Percentiles rank a stretch among this genome's conserved stretches.
phyloP scores from a whole-genome alignment of 768 basidiomycete genomes.

The Butyriboletus loyo region DNA sequence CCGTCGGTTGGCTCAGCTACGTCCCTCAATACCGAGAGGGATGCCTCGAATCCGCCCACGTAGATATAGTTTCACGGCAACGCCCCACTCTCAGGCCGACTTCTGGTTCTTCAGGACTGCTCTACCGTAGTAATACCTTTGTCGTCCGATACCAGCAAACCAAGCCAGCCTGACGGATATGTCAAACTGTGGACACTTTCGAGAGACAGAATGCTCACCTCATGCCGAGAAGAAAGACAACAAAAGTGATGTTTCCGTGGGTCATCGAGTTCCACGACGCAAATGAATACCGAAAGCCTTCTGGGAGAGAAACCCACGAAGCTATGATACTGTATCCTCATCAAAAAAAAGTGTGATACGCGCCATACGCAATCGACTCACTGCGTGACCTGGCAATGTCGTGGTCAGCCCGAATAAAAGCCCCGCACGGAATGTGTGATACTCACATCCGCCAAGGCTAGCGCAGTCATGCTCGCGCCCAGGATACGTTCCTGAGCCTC shows the following conservation, averaged over 20 bases:
- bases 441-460: slow-evolving; percentile 71
- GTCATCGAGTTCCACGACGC: slow-evolving; percentile 66
- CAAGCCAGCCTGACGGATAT: slow-evolving; percentile 44
- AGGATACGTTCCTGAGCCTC: slow-evolving; percentile 66
- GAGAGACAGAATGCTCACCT: slow-evolving; percentile 39
- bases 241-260: slow-evolving; percentile 73
- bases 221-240: slow-evolving; percentile 50
- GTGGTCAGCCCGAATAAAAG: neutral
- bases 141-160: slow-evolving; percentile 52
- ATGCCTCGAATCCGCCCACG: neutral
- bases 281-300: slow-evolving; percentile 47
- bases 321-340: slow-evolving; percentile 47
- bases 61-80: neutral
- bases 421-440: neutral
- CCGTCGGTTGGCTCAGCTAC: neutral
- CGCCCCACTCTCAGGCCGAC: slow-evolving; percentile 2
- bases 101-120: slow-evolving; percentile 10
- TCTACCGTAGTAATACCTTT: slow-evolving; percentile 40
- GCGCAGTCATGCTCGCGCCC: slow-evolving; percentile 57
- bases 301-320: slow-evolving; percentile 58
- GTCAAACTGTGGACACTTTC: slow-evolving; percentile 4
- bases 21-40: neutral
- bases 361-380: slow-evolving; percentile 31
- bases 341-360: neutral
- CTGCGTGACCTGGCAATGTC: slow-evolving; percentile 52